Base-by-base conservation (phyloP, 176 grass and related monocot species). In the Oryza glumipatula region DNA sequence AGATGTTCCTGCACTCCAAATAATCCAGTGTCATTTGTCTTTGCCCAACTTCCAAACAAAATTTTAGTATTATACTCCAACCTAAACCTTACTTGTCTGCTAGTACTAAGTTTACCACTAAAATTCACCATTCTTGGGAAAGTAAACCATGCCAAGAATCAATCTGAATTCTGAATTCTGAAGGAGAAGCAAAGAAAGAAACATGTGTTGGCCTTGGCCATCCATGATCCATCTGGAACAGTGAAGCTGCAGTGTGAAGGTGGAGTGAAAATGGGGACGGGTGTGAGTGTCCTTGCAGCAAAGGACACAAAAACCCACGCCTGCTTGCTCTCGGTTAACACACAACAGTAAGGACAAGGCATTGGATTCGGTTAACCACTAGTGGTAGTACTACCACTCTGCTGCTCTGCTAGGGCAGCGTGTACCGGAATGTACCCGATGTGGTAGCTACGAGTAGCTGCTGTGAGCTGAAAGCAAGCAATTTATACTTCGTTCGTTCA, bases 291-390 rank as follows among this genome's bases (percentile, higher is more conserved):
- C 11, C 49, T 52, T 52, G 49, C n/a, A 5, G 70, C 45, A 79
- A 79, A 26, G 43, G 66, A 46, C 74, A 73, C 74, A 32, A 7
- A 52, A 65, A 58, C 87, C 68, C 81, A 88, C 69, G 46, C 45
- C 81, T 33, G 68, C 81, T 66, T 88, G 60, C 73, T 67, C 86
- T 78, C 58, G 74, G 45, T 47, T 19, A 68, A 65, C 76, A 65
- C 76, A 61, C 58, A 88, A 10, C 75, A 72, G 76, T 44, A 66
- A 73, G 61, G 80, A 80, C 87, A 74, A 80, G 76, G 76, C 87
- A 88, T 88, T 88, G 81, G 81, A 88, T 88, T 74, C 81, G 75
- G 35, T 44, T 33, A 75, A 84, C 15, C 75, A 19, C 45, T 83
- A 54, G 11, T 44, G 15, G 46, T 49, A 0, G 47, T 4, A 49